A percentile compares a stretch with the other conserved stretches of the same genome.
Conservation (phyloP, 352 stramenopile genomes). For the Globisporangium takayamanum region DNA sequence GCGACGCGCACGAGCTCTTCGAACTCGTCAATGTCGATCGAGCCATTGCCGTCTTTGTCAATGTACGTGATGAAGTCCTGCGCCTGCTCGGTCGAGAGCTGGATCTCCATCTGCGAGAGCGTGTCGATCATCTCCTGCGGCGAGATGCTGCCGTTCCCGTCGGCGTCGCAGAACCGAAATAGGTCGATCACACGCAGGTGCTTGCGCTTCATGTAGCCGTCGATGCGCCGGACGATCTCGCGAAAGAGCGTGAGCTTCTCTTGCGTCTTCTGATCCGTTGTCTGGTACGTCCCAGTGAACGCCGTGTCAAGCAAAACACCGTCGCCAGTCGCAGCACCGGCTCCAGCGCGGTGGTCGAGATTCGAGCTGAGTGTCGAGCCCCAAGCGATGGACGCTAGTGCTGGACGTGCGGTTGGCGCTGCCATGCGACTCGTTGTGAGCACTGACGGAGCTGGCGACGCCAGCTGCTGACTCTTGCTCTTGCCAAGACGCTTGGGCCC, state of each 20-base stretch:
- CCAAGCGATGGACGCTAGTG: not conserved
- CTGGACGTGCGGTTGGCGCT: not conserved
- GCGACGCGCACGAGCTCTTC: slow-evolving; percentile 73
- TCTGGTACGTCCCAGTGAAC: slow-evolving; percentile 57
- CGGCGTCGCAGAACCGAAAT: slow-evolving; percentile 80
- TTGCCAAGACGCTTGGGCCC: slow-evolving; percentile 2
- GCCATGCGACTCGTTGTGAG: not conserved
- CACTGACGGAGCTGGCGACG: not conserved
- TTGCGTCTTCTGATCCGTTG: slow-evolving; percentile 53
- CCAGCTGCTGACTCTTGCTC: slow-evolving; percentile 11
- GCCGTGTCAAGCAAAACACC: slow-evolving; percentile 20
- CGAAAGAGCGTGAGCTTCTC: slow-evolving; percentile 67
- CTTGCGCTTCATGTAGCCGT: slow-evolving; percentile 82
- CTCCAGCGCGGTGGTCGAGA: not conserved
- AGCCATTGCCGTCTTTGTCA: slow-evolving; percentile 78
- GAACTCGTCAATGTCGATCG: slow-evolving; percentile 84
- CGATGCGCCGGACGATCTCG: slow-evolving; percentile 73
- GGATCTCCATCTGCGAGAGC: slow-evolving; percentile 80
- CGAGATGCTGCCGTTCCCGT: slow-evolving; percentile 75
- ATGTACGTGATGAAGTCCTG: slow-evolving; percentile 71
- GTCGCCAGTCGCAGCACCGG: not conserved
- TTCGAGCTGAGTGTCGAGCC: not conserved
- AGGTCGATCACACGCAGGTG: slow-evolving; percentile 78
- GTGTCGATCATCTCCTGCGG: slow-evolving; percentile 78
- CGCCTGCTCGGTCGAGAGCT: slow-evolving; percentile 55